Evolutionary conservation across 1,284 basidiomycete genomes (phyloP).

Genomic region (Blastosporella zonata): DNA sequence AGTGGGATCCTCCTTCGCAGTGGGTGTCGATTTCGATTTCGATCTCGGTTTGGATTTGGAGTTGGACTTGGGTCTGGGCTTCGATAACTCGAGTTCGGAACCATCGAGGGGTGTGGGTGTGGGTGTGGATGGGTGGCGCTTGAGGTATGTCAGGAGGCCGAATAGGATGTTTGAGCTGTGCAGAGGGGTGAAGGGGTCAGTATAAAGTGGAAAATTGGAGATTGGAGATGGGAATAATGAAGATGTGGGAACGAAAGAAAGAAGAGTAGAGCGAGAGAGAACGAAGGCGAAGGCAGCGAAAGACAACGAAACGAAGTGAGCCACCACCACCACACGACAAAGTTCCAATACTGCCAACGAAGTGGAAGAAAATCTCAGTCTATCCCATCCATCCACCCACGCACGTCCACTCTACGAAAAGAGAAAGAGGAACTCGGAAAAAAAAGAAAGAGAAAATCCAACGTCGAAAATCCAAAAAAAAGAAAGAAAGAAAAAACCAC

Average conservation of each 20-base stretch:
- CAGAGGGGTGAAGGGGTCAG: neutral
- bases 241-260: no score
- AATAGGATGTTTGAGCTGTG: slow-evolving; percentile 22
- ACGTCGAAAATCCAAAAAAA: neutral
- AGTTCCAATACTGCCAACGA: no score
- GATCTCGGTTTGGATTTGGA: neutral
- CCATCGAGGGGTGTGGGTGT: neutral
- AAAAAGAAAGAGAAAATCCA: no score
- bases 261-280: no score
- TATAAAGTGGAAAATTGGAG: slow-evolving; percentile 12
- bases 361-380: no score
- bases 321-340: no score
- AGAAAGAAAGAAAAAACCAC: slow-evolving; percentile 7
- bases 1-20: neutral
- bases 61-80: neutral
- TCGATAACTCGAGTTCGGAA: neutral
- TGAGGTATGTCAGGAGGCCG: slow-evolving; percentile 21
- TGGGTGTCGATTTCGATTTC: neutral
- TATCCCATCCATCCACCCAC: no score
- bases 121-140: slow-evolving; percentile 11
- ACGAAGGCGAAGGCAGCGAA: no score
- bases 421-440: no score
- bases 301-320: no score
- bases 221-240: neutral
- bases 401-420: no score